Conservation (phyloP, 768 basidiomycete genomes). For the Rubroboletus satanas region DNA sequence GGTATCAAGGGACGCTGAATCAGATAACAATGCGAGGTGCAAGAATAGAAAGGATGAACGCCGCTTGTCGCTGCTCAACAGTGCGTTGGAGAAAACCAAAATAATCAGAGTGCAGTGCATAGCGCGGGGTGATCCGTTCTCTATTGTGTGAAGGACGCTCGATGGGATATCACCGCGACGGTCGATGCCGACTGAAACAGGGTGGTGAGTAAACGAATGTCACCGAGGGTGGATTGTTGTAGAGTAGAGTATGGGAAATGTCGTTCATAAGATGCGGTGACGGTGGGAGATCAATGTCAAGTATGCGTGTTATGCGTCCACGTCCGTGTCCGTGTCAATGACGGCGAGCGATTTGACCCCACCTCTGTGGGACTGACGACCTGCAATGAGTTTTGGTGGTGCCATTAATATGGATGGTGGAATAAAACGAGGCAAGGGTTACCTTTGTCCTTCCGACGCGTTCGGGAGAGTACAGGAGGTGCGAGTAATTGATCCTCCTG, state of each 20-base stretch:
- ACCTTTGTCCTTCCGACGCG: slow-evolving; percentile 12
- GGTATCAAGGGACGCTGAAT: neutral
- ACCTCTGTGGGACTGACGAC: neutral
- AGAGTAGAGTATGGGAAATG: neutral
- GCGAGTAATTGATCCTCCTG: slow-evolving; percentile 19
- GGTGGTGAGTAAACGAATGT: neutral
- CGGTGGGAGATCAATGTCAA: slow-evolving; percentile 9
- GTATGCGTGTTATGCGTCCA: neutral
- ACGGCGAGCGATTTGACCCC: slow-evolving; percentile 1
- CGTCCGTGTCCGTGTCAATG: slow-evolving; percentile 7
- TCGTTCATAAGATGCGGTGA: neutral
- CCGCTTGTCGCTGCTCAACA: neutral
- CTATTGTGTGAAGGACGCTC: neutral
- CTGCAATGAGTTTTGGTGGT: neutral
- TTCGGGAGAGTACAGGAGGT: slow-evolving; percentile 11
- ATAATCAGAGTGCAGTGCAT: neutral
- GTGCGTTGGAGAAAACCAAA: neutral
- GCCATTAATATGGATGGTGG: neutral
- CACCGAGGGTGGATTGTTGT: neutral
- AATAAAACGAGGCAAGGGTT: neutral
- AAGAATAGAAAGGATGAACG: neutral
- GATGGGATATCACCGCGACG: neutral
- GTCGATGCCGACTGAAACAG: neutral
- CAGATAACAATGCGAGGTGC: neutral
- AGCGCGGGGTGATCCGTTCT: neutral